Base-by-base conservation (phyloP, 768 basidiomycete genomes). In the Tephrocybe sp. region DNA sequence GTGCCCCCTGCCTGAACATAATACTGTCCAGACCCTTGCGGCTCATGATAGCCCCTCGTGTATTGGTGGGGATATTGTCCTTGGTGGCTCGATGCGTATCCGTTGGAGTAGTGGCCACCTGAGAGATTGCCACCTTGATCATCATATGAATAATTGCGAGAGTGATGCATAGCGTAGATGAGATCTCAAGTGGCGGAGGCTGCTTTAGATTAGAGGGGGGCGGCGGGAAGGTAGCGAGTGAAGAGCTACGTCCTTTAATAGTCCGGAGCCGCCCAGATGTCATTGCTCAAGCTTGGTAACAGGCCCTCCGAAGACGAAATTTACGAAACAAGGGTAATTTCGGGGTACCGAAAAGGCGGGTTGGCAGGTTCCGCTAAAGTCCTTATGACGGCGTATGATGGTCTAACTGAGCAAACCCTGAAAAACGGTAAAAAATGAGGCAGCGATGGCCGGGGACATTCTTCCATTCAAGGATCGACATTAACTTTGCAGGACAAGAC, bases 131-230 rank as follows among this genome's bases (percentile, higher is more conserved):
- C 59, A 43, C 49, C 60, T 51, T 64, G 64, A 52, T 70, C 69
- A 42, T 74, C 74, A 54, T 73, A 77, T 24, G 71, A 52, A 57
- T 73, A 76, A 34, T 68, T 58, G 41, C 73, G 75, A 53, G 69
- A 57, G 52, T 73, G 68, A 45, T 76, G 68, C 73, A 74, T 74
- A 23, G 45, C 23, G 38, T 50, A 57, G 59, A 59, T 61, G 42
- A 58, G 54, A 47, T 54, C 49, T 58, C 52, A 50, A 27, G 61
- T 57, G 55, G 60, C 63, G 52, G 63, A 56, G 63, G 56, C 53
- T 50, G 45, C 47, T 50, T 36, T 41, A 60, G 57, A 53, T 59
- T 55, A 56, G 64, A 56, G 58, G 62, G 57, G 58, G 58, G n/a
- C n/a, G 56, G 46, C 46, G 39, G 57, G 53, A 48, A 56, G 54